Conservation (phyloP, 208 protist species). For the Acanthamoeba healyi region DNA sequence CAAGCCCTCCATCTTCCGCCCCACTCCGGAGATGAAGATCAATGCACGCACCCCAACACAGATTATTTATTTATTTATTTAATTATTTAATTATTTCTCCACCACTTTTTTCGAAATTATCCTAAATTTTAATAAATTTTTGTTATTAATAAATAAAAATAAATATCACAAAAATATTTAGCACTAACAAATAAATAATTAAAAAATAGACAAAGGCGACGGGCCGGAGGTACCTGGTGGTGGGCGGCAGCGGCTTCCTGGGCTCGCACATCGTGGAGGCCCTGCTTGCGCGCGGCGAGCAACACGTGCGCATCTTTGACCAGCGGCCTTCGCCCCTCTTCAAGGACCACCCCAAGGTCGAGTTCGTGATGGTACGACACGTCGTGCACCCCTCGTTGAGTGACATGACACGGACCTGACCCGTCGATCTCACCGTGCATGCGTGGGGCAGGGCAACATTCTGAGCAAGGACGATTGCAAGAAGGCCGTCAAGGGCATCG, state of each 20-base stretch:
- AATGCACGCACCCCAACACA: neutral
- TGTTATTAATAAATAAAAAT: neutral
- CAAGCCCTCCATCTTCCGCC: neutral
- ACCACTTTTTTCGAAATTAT: neutral
- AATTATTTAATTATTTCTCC: neutral
- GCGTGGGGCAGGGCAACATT: slow-evolving; percentile 52
- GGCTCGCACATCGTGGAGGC: slow-evolving; percentile 62
- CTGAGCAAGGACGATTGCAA: slow-evolving; percentile 74
- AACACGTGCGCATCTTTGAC: slow-evolving; percentile 8
- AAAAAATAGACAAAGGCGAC: neutral
- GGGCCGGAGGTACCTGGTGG: slow-evolving; percentile 7
- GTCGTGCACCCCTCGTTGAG: neutral
- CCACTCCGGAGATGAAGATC: neutral
- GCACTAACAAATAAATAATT: neutral
- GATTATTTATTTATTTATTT: neutral
- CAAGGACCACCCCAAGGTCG: neutral
- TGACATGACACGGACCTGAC: neutral
- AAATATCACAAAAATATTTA: neutral
- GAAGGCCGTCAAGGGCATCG: slow-evolving; percentile 75
- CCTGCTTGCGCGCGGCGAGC: slow-evolving; percentile 18
- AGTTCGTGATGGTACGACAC: slow-evolving; percentile 28
- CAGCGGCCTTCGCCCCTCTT: neutral
- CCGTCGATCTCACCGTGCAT: neutral
- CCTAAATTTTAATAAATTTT: neutral
- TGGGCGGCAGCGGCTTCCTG: slow-evolving; percentile 27